Evolutionary conservation across 176 grass and related monocot genomes (phyloP).

Genomic region (Eragrostis curvula): DNA sequence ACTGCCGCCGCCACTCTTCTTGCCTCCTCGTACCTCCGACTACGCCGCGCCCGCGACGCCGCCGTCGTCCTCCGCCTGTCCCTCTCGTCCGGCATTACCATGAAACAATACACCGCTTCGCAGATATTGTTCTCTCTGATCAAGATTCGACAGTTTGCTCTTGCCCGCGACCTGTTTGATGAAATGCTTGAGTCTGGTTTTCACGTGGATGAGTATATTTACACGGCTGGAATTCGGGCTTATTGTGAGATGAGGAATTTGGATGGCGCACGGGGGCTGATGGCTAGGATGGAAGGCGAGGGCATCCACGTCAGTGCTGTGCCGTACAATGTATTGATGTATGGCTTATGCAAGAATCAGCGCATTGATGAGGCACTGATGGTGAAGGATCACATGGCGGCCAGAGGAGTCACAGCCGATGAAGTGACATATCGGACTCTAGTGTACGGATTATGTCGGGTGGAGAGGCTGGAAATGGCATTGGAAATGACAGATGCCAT

Average conservation of each 20-base stretch:
- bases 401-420: conserved; percentile 50
- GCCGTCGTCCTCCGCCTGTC: conserved; percentile 40
- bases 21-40: conserved; percentile 55
- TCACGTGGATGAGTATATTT: conserved; percentile 57
- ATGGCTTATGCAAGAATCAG: conserved; percentile 67
- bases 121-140: conserved; percentile 57
- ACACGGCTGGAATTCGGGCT: conserved; percentile 56
- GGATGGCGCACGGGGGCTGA: conserved; percentile 34
- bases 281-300: conserved; percentile 54
- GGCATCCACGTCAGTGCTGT: conserved; percentile 49
- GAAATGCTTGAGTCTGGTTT: conserved; percentile 39
- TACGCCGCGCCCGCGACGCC: conserved; percentile 52
- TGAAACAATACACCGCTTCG: conserved; percentile 51
- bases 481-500: conserved; percentile 55
- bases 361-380: conserved; percentile 52
- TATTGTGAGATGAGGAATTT: conserved; percentile 59
- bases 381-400: conserved; percentile 50
- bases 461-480: conserved; percentile 54
- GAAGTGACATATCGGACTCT: conserved; percentile 74
- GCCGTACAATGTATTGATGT: conserved; percentile 81
- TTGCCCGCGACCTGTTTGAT: conserved; percentile 65
- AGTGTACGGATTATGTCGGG: conserved; percentile 61
- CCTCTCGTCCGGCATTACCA: conserved; percentile 34
- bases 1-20: conserved; percentile 38
- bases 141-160: conserved; percentile 54